Evolutionary conservation across 129 eudicot genomes (phyloP), one percentile per base, ranked within the genome.

Genomic region (Artemisia tridentata): DNA sequence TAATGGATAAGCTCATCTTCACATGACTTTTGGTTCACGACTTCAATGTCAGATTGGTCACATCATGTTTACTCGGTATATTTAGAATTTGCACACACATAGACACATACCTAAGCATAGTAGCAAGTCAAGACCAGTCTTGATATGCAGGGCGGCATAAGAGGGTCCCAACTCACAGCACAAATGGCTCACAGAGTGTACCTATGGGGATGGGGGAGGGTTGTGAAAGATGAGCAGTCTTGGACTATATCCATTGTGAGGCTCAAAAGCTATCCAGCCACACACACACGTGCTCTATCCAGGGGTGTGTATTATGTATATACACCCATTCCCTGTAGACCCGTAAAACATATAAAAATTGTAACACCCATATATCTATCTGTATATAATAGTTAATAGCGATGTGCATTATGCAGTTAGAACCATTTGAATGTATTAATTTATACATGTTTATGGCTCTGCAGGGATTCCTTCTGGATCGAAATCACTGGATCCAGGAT

Each of bases 401-500:
- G 23, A 19, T 5, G 25, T 57, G 31, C 63, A 19, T 57, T 10
- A 57, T 57, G 25, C 13, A 8, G 31, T 20, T 57, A n/a, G 15
- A 29, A 60, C 41, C 46, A 27, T 27, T 3, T 25, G 27, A 12
- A 0, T 66, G 38, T 27, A 12, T 23, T 48, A 12, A 67, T 34
- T 48, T 75, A 31, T 48, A 67, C 54, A 58, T 67, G 21, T 58
- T 59, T 45, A 73, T 66, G 75, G 47, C 49, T 70, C 31, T 23
- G 75, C 84, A 95, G 99, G 90, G 63, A 77, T 70, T 77, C 75
- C 93, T 71, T 75, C 80, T 81, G 97, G 86, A 75, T 34, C 77
- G 27, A 90, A 85, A 78, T 81, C 90, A 49, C 61, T 78, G 12
- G 96, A 84, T 77, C 91, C 84, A 65, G 96, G 92, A 46, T 80